Evolutionary conservation across 495 filamentous ascomycete genomes (phyloP), one percentile per base, ranked within the genome.

Genomic region (Penicillium mononematosum): DNA sequence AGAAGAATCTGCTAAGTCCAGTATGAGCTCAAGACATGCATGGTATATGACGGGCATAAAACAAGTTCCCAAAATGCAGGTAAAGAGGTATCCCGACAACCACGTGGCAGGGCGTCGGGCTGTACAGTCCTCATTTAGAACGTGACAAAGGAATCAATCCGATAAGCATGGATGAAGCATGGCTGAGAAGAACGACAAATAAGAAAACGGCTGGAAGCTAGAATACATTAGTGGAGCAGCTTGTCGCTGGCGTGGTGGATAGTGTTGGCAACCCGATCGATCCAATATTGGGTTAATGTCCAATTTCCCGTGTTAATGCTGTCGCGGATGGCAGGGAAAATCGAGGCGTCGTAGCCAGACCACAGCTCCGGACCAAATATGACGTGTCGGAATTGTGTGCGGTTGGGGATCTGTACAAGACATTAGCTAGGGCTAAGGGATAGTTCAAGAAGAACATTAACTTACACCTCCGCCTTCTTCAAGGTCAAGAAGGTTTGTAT

Each of bases 341-440:
- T 87, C 0, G 86, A 82, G 45, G 84, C 81, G 48, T 91, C 85
- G 68, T 89, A 85, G 49, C 85, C 85, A 46, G 85, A 85, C 89
- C 91, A 92, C 6, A 83, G 73, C 66, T 91, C 83, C 14, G 94
- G 94, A 0, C 86, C 92, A 63, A 90, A 94, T 49, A 98, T 61
- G 63, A 96, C 83, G 74, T 98, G 95, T 69, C 94, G 96, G 79
- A 91, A 98, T 75, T 97, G 95, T 24, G 89, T 89, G 58, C 94
- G 85, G 65, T 90, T 89, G 31, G 91, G 92, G 27, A 96, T 78
- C 88, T 94, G 58, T 14, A 43, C 25, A 34, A n/a, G 24, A n/a
- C 31, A 27, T 67, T 53, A 68, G 63, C 52, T 44, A 34, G 27
- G 31, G n/a, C 20, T 34, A 2, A 24, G 20, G 7, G 27, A 22